phyloP scores from a whole-genome alignment of 1,284 basidiomycete genomes.

The Cryptococcus sp. region DNA sequence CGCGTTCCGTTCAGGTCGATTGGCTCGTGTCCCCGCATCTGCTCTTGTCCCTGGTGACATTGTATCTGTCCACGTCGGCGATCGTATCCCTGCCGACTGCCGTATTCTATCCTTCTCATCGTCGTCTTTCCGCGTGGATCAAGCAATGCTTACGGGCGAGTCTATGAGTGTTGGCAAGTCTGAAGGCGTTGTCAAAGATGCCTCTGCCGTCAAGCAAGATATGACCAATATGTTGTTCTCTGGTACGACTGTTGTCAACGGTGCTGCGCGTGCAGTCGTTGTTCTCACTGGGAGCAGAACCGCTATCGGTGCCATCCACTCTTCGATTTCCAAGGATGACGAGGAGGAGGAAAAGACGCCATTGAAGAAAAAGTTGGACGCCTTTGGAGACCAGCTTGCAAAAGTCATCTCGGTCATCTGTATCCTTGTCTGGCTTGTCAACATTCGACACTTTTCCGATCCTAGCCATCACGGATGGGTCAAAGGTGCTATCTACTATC shows the following conservation, averaged over 20 bases:
- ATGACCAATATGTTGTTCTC: constrained; percentile 94
- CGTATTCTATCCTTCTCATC: constrained; percentile 83
- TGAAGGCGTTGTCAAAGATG: constrained; percentile 65
- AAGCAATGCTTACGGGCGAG: constrained; percentile 93
- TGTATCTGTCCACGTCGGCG: constrained; percentile 82
- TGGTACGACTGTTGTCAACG: constrained; percentile 91
- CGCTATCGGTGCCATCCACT: constrained; percentile 92
- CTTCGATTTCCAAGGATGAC: constrained; percentile 64
- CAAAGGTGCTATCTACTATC: constrained; percentile 93
- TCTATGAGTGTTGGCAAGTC: constrained; percentile 83
- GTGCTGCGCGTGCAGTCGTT: constrained; percentile 78
- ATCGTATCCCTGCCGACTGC: constrained; percentile 92
- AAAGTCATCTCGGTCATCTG: constrained; percentile 96
- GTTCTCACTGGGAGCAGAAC: constrained; percentile 80
- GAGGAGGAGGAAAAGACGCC: constrained; percentile 81
- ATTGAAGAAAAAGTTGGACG: constrained; percentile 90
- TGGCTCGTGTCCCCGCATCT: constrained; percentile 74
- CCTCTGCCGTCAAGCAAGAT: constrained; percentile 86
- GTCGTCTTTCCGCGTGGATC: constrained; percentile 82
- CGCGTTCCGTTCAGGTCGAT: constrained; percentile 72
- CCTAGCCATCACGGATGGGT: constrained; percentile 83
- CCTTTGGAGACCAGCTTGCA: constrained; percentile 92
- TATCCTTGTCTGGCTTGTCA: constrained; percentile 92
- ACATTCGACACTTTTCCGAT: constrained; percentile 90
- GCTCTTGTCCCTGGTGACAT: constrained; percentile 93